Evolutionary conservation across 768 basidiomycete genomes (phyloP).

Genomic region (Lentinula sp.): DNA sequence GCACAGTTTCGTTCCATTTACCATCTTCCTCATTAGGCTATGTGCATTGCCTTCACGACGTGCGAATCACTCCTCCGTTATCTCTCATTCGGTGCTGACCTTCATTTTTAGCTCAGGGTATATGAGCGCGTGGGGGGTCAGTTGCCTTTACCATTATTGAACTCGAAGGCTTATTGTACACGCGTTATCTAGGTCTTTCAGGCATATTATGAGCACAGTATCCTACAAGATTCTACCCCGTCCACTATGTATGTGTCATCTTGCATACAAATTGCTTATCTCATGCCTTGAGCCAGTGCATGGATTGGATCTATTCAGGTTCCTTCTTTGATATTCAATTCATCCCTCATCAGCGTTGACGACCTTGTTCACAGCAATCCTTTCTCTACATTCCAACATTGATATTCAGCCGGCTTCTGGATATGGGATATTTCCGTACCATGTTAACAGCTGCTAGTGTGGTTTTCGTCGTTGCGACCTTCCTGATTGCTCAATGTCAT

Average conservation of each 20-base stretch:
- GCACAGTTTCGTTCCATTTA: neutral
- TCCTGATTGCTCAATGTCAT: constrained; percentile 47
- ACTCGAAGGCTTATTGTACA: neutral
- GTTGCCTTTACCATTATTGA: neutral
- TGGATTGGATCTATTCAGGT: constrained; percentile 6
- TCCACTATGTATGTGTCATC: neutral
- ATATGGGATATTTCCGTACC: constrained; percentile 41
- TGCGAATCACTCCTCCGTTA: neutral
- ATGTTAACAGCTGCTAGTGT: constrained; percentile 32
- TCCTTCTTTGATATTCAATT: neutral
- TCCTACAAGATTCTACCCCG: neutral
- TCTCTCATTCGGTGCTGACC: neutral
- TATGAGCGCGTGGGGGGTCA: constrained; percentile 5
- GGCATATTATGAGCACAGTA: constrained; percentile 4
- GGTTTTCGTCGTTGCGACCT: constrained; percentile 34
- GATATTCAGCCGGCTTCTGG: constrained; percentile 31
- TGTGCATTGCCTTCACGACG: constrained; percentile 5
- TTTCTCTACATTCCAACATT: constrained; percentile 2
- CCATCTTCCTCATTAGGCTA: neutral
- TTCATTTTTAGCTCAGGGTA: neutral
- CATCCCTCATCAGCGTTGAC: neutral
- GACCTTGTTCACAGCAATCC: neutral
- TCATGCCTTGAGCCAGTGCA: neutral
- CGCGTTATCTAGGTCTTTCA: constrained; percentile 1
- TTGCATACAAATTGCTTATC: neutral